phyloP scores from a whole-genome alignment of 192 early-diverging fungal species.

The Coemansia sp. region DNA sequence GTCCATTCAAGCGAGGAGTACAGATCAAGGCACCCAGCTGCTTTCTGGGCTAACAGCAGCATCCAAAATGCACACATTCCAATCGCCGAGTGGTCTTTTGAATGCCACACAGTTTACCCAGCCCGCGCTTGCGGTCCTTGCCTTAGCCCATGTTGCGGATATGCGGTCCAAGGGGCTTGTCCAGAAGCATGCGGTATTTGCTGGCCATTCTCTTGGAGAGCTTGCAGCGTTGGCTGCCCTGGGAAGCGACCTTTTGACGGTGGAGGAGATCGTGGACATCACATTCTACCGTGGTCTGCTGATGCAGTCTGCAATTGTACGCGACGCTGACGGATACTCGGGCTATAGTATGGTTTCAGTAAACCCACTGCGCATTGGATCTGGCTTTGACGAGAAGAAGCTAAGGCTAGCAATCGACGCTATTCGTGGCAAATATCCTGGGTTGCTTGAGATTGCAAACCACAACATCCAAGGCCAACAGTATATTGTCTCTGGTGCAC shows the following conservation, averaged over 20 bases:
- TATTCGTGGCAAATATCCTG: slow-evolving; percentile 68
- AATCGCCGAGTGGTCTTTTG: slow-evolving; percentile 75
- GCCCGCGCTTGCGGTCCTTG: slow-evolving; percentile 78
- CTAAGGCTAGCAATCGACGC: slow-evolving; percentile 64
- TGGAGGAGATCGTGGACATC: slow-evolving; percentile 83
- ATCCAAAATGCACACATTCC: slow-evolving; percentile 80
- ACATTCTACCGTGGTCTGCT: slow-evolving; percentile 95
- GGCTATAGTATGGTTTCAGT: slow-evolving; percentile 94
- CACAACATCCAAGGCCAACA: slow-evolving; percentile 93
- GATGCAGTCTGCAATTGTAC: slow-evolving; percentile 90
- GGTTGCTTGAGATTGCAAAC: slow-evolving; percentile 89
- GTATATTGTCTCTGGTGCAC: slow-evolving; percentile 85
- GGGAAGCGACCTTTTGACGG: slow-evolving; percentile 66
- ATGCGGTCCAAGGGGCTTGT: slow-evolving; percentile 84
- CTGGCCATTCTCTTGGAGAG: slow-evolving; percentile 94
- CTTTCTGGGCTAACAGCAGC: slow-evolving; percentile 63
- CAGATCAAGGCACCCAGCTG: slow-evolving; percentile 19
- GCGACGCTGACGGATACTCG: slow-evolving; percentile 75
- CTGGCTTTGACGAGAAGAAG: slow-evolving; percentile 74
- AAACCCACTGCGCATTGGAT: slow-evolving; percentile 79
- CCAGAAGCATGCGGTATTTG: slow-evolving; percentile 74
- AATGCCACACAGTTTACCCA: slow-evolving; percentile 95
- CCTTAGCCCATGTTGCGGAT: slow-evolving; percentile 83
- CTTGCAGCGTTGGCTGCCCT: slow-evolving; percentile 83
- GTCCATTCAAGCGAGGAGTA: slow-evolving; percentile 57